Conservation (phyloP, 805 yeast species). For the Yarrowia sp. region DNA sequence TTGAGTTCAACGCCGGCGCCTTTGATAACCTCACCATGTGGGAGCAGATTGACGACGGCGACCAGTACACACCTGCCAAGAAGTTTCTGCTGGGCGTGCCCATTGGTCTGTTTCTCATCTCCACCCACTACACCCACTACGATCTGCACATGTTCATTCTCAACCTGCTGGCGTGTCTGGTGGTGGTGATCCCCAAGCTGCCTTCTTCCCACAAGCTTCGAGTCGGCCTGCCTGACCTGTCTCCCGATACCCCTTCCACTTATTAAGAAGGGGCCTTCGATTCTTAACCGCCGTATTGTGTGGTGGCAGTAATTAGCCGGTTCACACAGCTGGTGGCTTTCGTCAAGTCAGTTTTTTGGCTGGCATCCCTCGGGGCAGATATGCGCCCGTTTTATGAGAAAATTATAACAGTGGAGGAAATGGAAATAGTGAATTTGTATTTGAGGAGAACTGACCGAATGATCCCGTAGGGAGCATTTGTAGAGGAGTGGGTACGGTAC, state of each 20-base stretch:
- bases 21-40: slow-evolving; percentile 96
- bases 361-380: background rate
- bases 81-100: slow-evolving; percentile 94
- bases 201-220: slow-evolving; percentile 58
- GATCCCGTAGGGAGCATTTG: too few species aligned
- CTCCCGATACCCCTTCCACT: slow-evolving; percentile 37
- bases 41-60: slow-evolving; percentile 97
- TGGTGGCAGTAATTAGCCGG: too few species aligned
- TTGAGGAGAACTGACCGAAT: background rate
- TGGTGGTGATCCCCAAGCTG: slow-evolving; percentile 90
- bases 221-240: slow-evolving; percentile 45
- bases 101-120: slow-evolving; percentile 78
- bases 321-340: background rate
- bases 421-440: slow-evolving; percentile 15
- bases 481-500: too few species aligned
- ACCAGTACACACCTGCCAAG: slow-evolving; percentile 95
- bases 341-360: background rate
- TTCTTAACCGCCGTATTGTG: too few species aligned
- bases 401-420: slow-evolving; percentile 27
- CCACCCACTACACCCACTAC: slow-evolving; percentile 90
- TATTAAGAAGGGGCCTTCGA: slow-evolving; percentile 6
- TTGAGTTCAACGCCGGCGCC: slow-evolving; percentile 95
- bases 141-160: slow-evolving; percentile 78
- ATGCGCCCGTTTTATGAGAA: background rate
- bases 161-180: slow-evolving; percentile 79